Percentiles rank a stretch among this genome's conserved stretches.
phyloP scores from a whole-genome alignment of 495 filamentous ascomycete species.

The Ramalina intermedia region DNA sequence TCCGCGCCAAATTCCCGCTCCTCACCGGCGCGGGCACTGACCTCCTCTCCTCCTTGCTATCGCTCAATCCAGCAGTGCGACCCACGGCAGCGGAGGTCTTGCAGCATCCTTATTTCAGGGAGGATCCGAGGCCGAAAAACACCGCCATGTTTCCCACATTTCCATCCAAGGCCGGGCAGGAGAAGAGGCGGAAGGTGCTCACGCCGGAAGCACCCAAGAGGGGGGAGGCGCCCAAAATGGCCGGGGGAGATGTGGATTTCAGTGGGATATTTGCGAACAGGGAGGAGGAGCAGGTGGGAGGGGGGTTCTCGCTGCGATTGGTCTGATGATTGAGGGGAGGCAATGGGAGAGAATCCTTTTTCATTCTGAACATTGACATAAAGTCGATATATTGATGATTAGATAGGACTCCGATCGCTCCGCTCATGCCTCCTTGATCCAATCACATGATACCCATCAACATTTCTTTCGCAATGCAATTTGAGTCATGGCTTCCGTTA shows the following conservation, averaged over 20 bases:
- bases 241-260: slow-evolving; percentile 54
- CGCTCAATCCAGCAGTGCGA: slow-evolving; percentile 57
- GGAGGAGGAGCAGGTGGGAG: slow-evolving; percentile 61
- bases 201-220: slow-evolving; percentile 80
- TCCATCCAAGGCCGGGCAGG: slow-evolving; percentile 86
- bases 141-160: slow-evolving; percentile 85
- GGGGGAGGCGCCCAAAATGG: slow-evolving; percentile 54
- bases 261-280: slow-evolving; percentile 62
- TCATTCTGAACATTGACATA: too few species aligned
- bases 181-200: slow-evolving; percentile 55
- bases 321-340: not conserved
- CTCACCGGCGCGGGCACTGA: slow-evolving; percentile 60
- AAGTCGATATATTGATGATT: too few species aligned
- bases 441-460: too few species aligned
- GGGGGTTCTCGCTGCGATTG: slow-evolving; percentile 67
- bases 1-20: slow-evolving; percentile 63
- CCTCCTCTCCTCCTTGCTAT: slow-evolving; percentile 54
- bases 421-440: too few species aligned
- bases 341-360: too few species aligned
- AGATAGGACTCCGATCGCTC: too few species aligned
- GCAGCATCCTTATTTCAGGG: slow-evolving; percentile 69
- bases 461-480: too few species aligned
- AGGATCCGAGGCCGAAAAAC: slow-evolving; percentile 77
- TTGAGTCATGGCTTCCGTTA: too few species aligned
- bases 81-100: slow-evolving; percentile 60